These are phyloP conservation scores for Diatrype stigma DNA, from an alignment of 2,329 filamentous ascomycete species.

Conservation along the genomic window DNA sequence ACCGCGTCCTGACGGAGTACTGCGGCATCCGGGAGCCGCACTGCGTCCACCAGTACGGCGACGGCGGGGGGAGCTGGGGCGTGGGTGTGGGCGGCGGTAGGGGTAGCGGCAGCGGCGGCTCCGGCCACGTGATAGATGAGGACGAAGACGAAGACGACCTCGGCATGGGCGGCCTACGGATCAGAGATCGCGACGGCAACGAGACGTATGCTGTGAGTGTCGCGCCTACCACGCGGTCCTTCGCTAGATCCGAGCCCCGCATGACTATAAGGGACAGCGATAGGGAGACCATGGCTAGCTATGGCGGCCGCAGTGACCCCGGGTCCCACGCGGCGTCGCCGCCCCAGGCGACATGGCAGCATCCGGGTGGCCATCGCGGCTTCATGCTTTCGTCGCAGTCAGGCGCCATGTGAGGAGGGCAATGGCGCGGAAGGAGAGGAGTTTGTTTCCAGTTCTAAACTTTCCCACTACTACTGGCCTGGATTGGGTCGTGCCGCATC, in stretches of 20 bases:
- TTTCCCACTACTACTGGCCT: too few species aligned
- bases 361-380: neutral
- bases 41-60: slow-evolving; percentile 47
- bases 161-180: slow-evolving; percentile 27
- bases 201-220: neutral
- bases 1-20: slow-evolving; percentile 46
- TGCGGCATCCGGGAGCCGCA: slow-evolving; percentile 47
- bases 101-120: too few species aligned
- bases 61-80: too few species aligned
- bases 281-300: neutral
- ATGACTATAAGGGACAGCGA: neutral
- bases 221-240: neutral
- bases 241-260: neutral
- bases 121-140: too few species aligned
- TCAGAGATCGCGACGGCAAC: slow-evolving; percentile 16
- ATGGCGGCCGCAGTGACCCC: neutral
- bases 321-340: too few species aligned
- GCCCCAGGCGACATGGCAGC: too few species aligned
- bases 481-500: too few species aligned
- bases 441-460: too few species aligned
- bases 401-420: neutral
- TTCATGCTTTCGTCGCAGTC: neutral
- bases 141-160: too few species aligned
- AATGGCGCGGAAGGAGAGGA: neutral
- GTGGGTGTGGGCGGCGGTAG: too few species aligned